phyloP scores from a whole-genome alignment of 768 basidiomycete genomes.

The Suillus occidentalis region DNA sequence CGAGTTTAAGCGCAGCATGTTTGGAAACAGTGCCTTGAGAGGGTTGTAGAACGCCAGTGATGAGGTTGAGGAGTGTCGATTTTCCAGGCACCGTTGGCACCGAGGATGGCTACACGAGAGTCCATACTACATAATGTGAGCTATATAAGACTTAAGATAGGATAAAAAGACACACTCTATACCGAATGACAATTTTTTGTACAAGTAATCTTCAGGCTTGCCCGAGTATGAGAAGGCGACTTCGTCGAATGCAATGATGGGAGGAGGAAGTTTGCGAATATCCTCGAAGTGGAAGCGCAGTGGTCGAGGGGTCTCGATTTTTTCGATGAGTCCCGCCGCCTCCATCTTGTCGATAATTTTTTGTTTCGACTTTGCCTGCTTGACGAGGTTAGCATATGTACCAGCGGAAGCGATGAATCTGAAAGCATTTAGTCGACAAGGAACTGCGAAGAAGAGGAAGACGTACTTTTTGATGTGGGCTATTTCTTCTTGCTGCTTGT shows the following conservation, averaged over 20 bases:
- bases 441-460: background rate
- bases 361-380: conserved; percentile 98
- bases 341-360: conserved; percentile 99
- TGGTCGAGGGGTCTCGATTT: conserved; percentile 71
- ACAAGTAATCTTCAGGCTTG: conserved; percentile 83
- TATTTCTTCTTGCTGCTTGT: conserved; percentile 98
- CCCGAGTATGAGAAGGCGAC: conserved; percentile 97
- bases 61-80: conserved; percentile 87
- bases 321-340: conserved; percentile 94
- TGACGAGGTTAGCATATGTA: conserved; percentile 98
- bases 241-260: conserved; percentile 93
- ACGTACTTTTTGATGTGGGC: conserved; percentile 94
- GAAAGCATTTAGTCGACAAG: conserved; percentile 10
- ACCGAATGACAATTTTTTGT: conserved; percentile 90
- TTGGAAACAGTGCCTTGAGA: conserved; percentile 84
- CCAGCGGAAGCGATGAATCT: conserved; percentile 99
- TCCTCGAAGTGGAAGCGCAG: conserved; percentile 97
- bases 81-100: conserved; percentile 96
- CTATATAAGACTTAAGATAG: conserved; percentile 3
- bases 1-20: conserved; percentile 88
- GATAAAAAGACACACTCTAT: conserved; percentile 69
- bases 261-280: conserved; percentile 88
- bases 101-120: conserved; percentile 92
- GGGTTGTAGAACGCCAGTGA: conserved; percentile 81
- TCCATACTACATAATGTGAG: conserved; percentile 64